Percentiles rank a stretch among this genome's conserved stretches.
phyloP scores from a whole-genome alignment of 768 basidiomycete species.

The Lentinus brumalis region DNA sequence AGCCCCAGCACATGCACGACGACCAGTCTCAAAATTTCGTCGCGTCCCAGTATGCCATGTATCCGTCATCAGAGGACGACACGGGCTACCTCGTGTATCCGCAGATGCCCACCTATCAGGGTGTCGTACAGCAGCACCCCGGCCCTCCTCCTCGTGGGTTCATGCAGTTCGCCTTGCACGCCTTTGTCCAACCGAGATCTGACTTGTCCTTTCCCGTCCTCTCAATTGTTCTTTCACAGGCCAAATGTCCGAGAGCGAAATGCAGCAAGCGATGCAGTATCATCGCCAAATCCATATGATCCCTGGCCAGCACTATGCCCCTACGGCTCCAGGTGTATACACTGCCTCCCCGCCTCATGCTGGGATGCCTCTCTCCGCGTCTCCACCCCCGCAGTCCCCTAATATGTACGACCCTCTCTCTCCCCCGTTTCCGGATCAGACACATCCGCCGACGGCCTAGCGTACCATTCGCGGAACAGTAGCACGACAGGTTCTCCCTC shows the following conservation, averaged over 20 bases:
- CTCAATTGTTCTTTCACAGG: constrained; percentile 51
- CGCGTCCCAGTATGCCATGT: constrained; percentile 36
- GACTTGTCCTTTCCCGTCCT: constrained; percentile 42
- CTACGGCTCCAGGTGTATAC: constrained; percentile 55
- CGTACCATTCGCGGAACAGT: constrained; percentile 74
- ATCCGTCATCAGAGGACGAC: constrained; percentile 36
- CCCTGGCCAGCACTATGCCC: constrained; percentile 53
- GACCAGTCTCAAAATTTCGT: constrained; percentile 31
- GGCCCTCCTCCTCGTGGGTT: constrained; percentile 75
- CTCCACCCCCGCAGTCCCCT: constrained; percentile 73
- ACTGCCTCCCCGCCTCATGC: constrained; percentile 61
- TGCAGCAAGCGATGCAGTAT: constrained; percentile 67
- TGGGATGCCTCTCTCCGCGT: constrained; percentile 55
- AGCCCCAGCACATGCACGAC: constrained; percentile 33
- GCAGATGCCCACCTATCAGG: constrained; percentile 59
- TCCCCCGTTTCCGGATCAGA: constrained; percentile 89
- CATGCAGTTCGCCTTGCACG: constrained; percentile 34
- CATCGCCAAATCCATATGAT: constrained; percentile 63
- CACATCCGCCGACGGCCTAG: constrained; percentile 77
- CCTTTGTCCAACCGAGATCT: constrained; percentile 54
- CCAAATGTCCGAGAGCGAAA: constrained; percentile 64
- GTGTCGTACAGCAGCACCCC: constrained; percentile 41
- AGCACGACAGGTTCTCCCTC: constrained; percentile 77
- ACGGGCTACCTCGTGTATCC: constrained; percentile 35
- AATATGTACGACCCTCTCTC: constrained; percentile 84